Percentiles rank a stretch among this genome's conserved stretches.
These are phyloP conservation scores for Malassezia psittaci DNA, from an alignment of 1,284 basidiomycete species.

Conservation along the genomic window DNA sequence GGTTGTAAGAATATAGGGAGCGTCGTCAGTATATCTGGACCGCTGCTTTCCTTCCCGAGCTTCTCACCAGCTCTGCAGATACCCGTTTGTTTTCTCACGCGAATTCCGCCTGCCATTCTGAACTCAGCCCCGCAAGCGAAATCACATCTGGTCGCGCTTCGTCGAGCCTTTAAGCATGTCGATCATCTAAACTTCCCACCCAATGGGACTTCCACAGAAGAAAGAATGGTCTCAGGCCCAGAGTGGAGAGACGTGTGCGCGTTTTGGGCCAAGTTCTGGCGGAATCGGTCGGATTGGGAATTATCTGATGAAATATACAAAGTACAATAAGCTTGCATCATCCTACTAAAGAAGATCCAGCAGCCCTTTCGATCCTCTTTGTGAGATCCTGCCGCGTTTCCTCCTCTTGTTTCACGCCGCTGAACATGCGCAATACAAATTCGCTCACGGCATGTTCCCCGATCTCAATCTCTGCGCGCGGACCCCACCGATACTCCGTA, in stretches of 20 bases:
- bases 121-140: background rate
- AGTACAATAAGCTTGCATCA: background rate
- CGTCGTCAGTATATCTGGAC: slow-evolving; percentile 22
- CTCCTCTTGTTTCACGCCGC: slow-evolving; percentile 11
- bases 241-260: slow-evolving; percentile 29
- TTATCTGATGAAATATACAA: slow-evolving; percentile 18
- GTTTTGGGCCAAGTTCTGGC: slow-evolving; percentile 24
- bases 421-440: slow-evolving; percentile 32
- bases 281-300: slow-evolving; percentile 23
- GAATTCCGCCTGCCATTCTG: background rate
- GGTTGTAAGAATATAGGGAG: slow-evolving; percentile 42
- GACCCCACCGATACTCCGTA: slow-evolving; percentile 41
- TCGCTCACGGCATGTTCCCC: slow-evolving; percentile 32
- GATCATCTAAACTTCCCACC: slow-evolving; percentile 6
- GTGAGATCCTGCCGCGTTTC: background rate
- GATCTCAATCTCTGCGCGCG: slow-evolving; percentile 35
- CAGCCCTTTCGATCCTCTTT: slow-evolving; percentile 12
- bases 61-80: slow-evolving; percentile 3
- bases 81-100: slow-evolving; percentile 7
- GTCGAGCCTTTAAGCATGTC: slow-evolving; percentile 5
- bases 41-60: slow-evolving; percentile 20
- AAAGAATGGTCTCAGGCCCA: slow-evolving; percentile 10
- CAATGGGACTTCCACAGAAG: background rate
- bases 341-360: slow-evolving; percentile 13
- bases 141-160: background rate